Evolutionary conservation across 1,139 yeast species (phyloP), one percentile per base, ranked within the genome.

Genomic region (Suhomyces bolitotheri): DNA sequence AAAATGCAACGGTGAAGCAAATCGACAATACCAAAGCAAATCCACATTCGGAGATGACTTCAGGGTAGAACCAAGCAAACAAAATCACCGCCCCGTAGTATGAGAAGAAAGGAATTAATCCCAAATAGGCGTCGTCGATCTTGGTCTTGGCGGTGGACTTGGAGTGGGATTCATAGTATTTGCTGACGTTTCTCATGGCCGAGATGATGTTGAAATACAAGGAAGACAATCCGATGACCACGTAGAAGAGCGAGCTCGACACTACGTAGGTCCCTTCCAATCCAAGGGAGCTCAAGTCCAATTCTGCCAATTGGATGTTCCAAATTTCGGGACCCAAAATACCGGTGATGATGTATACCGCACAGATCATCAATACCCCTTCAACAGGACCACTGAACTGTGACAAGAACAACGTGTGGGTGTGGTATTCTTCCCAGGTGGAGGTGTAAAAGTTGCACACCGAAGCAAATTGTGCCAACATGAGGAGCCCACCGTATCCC

Each of bases 401-500:
- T 27, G 94, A 81, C 37, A 90, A 68, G 58, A 73, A 90, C 43
- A 90, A 68, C 22, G 82, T 83, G 49, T 89, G 95, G 1, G 97
- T 90, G 53, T 89, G 94, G 57, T 78, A 90, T 56, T 89, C 97
- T 63, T 90, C 97, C 97, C 97, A 90, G 0, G 97, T 90, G 30
- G 95, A 82, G 38, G 87, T 62, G 56, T 89, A 90, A 56, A 90
- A 90, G 62, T 90, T 90, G 48, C 82, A 74, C 33, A 88, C 73
- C 6, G 90, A 69, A 7, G 84, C 83, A 60, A 88, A 85, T 57
- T 88, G 96, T 9, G 87, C 64, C 35, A 80, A 46, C 41, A 87
- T 55, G 28, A 85, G 66, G 44, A 76, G 53, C 65, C 80, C 75
- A 5, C 84, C 77, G 51, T 77, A 82, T 0, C 96, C 95, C 60